phyloP scores from a whole-genome alignment of 345 rosid species.

The Geranium brycei region DNA sequence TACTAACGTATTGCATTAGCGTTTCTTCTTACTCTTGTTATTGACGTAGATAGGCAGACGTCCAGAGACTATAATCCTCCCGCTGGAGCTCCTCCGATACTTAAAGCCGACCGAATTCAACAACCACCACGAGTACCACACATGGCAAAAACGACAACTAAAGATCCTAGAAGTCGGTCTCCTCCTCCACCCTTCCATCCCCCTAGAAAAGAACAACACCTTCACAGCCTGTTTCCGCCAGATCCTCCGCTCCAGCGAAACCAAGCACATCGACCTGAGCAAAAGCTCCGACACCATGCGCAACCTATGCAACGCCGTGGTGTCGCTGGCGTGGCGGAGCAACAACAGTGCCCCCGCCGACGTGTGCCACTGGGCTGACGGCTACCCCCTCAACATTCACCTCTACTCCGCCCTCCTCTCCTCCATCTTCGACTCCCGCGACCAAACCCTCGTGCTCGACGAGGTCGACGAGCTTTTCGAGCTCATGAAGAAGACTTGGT shows the following conservation, averaged over 20 bases:
- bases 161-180: slow-evolving; percentile 30
- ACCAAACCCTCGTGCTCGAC: slow-evolving; percentile 32
- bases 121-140: slow-evolving; percentile 51
- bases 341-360: slow-evolving; percentile 22
- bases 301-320: slow-evolving; percentile 28
- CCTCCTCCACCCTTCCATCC: slow-evolving; percentile 28
- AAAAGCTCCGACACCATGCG: slow-evolving; percentile 35
- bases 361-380: slow-evolving; percentile 43
- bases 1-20: neutral
- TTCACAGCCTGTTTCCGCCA: slow-evolving; percentile 23
- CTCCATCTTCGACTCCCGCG: slow-evolving; percentile 27
- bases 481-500: slow-evolving; percentile 42
- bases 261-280: slow-evolving; percentile 26
- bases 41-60: slow-evolving; percentile 54
- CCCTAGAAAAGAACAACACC: slow-evolving; percentile 23
- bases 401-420: slow-evolving; percentile 27
- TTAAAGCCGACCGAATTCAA: slow-evolving; percentile 69
- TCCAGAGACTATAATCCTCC: slow-evolving; percentile 84
- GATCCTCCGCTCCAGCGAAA: slow-evolving; percentile 21
- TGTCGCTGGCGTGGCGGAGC: slow-evolving; percentile 35
- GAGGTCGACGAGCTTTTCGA: slow-evolving; percentile 41
- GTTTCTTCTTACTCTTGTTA: neutral
- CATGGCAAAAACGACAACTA: slow-evolving; percentile 41
- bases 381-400: slow-evolving; percentile 35
- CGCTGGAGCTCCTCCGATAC: slow-evolving; percentile 86